Conservation (phyloP, 495 filamentous ascomycete species). For the Chlorociboria aeruginascens region DNA sequence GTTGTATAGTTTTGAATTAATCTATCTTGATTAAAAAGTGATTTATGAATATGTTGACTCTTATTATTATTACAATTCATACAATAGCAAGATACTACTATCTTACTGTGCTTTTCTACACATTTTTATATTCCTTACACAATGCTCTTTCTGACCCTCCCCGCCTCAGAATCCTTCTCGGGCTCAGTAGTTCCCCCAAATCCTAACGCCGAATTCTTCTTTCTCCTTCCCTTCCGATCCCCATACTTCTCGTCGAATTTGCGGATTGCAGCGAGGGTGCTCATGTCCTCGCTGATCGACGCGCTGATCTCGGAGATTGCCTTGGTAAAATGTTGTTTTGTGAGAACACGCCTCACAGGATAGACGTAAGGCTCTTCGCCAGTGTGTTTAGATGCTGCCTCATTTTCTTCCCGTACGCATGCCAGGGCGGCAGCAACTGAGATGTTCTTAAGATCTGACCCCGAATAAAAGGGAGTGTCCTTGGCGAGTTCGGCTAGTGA, state of each 20-base stretch:
- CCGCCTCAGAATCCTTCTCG: slow-evolving; percentile 24
- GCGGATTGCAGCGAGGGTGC: slow-evolving; percentile 66
- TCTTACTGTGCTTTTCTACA: too few relatives aligned
- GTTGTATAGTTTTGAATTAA: too few relatives aligned
- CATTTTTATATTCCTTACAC: too few relatives aligned
- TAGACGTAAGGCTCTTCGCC: slow-evolving; percentile 36
- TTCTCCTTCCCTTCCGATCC: slow-evolving; percentile 67
- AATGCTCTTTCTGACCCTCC: slow-evolving; percentile 22
- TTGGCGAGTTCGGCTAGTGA: slow-evolving; percentile 57
- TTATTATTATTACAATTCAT: too few relatives aligned
- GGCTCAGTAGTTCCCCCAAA: slow-evolving; percentile 41
- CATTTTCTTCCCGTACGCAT: slow-evolving; percentile 74
- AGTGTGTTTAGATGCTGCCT: slow-evolving; percentile 39
- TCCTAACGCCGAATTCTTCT: slow-evolving; percentile 43
- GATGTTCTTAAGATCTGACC: slow-evolving; percentile 92
- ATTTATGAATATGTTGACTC: too few relatives aligned
- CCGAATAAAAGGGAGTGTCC: slow-evolving; percentile 84
- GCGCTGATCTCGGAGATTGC: slow-evolving; percentile 85
- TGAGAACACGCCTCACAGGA: slow-evolving; percentile 55
- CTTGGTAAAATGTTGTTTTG: slow-evolving; percentile 61
- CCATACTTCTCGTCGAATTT: slow-evolving; percentile 97
- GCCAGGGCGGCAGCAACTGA: slow-evolving; percentile 82
- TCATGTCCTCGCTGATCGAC: slow-evolving; percentile 92
- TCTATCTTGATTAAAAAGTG: too few relatives aligned
- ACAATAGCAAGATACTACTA: too few relatives aligned